Percentiles rank a stretch among this genome's conserved stretches.
Evolutionary conservation across 2,329 filamentous ascomycete species (phyloP).

Genomic region (Fusarium scirpi): DNA sequence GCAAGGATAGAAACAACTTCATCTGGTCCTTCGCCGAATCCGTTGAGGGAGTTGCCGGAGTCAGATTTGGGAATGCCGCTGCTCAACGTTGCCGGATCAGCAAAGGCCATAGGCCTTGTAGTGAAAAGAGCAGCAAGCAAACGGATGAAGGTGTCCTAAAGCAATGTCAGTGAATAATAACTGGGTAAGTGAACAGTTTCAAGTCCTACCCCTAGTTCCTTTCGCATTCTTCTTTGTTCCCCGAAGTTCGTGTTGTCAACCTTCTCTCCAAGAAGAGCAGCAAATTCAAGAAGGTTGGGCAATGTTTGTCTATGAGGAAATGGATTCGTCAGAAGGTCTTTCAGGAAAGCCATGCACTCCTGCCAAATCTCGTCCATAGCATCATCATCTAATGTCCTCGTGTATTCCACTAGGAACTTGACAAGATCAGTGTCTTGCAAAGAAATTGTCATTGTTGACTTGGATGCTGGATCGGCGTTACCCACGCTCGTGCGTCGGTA

Average conservation of each 20-base stretch:
- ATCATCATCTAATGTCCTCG: conserved; percentile 91
- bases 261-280: conserved; percentile 90
- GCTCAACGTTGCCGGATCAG: conserved; percentile 62
- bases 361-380: conserved; percentile 98
- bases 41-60: conserved; percentile 51
- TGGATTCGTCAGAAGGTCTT: conserved; percentile 90
- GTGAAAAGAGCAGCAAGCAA: conserved; percentile 95
- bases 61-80: conserved; percentile 52
- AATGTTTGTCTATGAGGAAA: conserved; percentile 94
- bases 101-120: conserved; percentile 80
- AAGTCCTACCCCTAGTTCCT: conserved; percentile 79
- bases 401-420: conserved; percentile 90
- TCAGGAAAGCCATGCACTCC: conserved; percentile 91
- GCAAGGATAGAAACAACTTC: conserved; percentile 85
- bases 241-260: conserved; percentile 98
- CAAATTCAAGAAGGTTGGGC: conserved; percentile 87
- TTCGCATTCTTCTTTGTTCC: conserved; percentile 90
- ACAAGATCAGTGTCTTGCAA: conserved; percentile 87
- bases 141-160: conserved; percentile 85
- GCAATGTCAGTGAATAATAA: conserved; percentile 45
- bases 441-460: conserved; percentile 89
- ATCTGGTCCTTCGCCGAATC: conserved; percentile 67
- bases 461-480: conserved; percentile 81
- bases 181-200: background rate
- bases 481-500: conserved; percentile 92